Percentiles rank a stretch among this genome's conserved stretches.
Conservation (phyloP, 2,329 filamentous ascomycete species). For the Paraphoma sp. region DNA sequence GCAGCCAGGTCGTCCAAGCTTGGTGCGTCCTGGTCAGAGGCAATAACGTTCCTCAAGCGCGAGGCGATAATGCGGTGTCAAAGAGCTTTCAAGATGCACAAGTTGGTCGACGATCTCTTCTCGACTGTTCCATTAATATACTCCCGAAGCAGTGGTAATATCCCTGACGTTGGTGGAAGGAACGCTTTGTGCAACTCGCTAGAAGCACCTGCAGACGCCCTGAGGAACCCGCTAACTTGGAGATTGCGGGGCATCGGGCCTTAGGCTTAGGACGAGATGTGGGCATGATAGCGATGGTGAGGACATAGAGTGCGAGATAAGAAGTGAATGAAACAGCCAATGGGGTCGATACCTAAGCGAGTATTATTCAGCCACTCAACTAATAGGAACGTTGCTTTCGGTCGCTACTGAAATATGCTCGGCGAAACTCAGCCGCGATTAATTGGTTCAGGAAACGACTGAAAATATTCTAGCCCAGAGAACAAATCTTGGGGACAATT, state of each 20-base stretch:
- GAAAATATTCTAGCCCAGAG: too few species aligned
- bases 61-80: neutral
- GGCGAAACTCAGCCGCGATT: too few species aligned
- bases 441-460: too few species aligned
- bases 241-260: conserved; percentile 16
- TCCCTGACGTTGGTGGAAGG: conserved; percentile 2
- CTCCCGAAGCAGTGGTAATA: conserved; percentile 11
- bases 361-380: conserved; percentile 26
- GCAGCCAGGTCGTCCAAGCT: neutral
- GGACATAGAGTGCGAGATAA: conserved; percentile 22
- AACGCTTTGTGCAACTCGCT: conserved; percentile 8
- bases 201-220: conserved; percentile 1
- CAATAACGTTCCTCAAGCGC: neutral
- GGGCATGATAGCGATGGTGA: conserved; percentile 3
- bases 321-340: conserved; percentile 13
- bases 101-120: neutral
- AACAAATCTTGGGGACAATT: too few species aligned
- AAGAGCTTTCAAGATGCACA: neutral
- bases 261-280: neutral
- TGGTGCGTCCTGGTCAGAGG: neutral
- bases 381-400: neutral
- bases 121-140: conserved; percentile 7
- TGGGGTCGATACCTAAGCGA: conserved; percentile 17
- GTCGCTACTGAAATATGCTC: neutral
- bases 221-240: conserved; percentile 7